These are phyloP conservation scores for Lichtheimia ramosa DNA, from an alignment of 371 early-diverging fungal genomes.

Conservation along the genomic window DNA sequence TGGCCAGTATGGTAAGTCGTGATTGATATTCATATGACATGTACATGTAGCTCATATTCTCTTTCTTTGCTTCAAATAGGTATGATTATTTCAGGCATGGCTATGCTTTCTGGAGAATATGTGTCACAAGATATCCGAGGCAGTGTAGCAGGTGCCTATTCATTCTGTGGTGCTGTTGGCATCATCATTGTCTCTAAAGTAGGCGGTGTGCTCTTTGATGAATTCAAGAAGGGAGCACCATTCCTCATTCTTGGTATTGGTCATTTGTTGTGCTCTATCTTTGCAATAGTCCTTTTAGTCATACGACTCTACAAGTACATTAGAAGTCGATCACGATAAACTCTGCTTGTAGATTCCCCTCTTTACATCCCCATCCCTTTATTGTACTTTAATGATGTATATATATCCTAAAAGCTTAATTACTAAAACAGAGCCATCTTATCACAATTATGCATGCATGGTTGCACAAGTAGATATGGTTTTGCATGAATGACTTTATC, in stretches of 20 bases:
- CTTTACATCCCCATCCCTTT: too few relatives aligned
- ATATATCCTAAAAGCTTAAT: too few relatives aligned
- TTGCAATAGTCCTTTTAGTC: constrained; percentile 1
- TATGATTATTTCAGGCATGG: constrained; percentile 72
- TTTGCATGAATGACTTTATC: too few relatives aligned
- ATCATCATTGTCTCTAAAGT: constrained; percentile 49
- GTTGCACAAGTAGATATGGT: too few relatives aligned
- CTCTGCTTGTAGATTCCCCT: too few relatives aligned
- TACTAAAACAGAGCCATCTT: too few relatives aligned
- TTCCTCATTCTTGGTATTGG: constrained; percentile 60
- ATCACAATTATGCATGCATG: too few relatives aligned
- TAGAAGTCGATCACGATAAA: background rate
- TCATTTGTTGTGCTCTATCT: constrained; percentile 34
- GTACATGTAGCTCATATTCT: too few relatives aligned
- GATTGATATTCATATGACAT: background rate
- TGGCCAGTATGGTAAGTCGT: constrained; percentile 63
- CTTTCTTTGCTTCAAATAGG: constrained; percentile 18
- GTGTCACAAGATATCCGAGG: constrained; percentile 60
- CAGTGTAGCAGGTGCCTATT: constrained; percentile 68
- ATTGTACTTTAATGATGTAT: too few relatives aligned
- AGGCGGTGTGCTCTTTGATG: constrained; percentile 65
- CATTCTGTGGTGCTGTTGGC: constrained; percentile 65
- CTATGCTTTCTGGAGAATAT: constrained; percentile 57
- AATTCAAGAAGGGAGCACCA: constrained; percentile 61
- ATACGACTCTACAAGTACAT: background rate